Evolutionary conservation across 1,139 yeast genomes (phyloP), one percentile per base, ranked within the genome.

Genomic region (Nakaseomyces bracarensis): DNA sequence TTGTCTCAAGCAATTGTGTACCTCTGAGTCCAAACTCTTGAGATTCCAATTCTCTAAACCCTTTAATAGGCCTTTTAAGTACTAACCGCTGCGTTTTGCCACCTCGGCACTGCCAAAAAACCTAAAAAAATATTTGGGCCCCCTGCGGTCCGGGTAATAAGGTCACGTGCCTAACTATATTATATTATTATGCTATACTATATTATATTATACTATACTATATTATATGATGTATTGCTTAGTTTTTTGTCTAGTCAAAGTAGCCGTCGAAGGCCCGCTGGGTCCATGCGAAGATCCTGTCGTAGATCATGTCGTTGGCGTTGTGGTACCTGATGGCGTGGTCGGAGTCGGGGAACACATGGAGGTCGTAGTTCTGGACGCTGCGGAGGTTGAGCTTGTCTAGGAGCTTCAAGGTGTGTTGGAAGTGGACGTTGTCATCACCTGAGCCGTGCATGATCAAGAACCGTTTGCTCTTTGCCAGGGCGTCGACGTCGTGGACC

Each of bases 371-470:
- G 60, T 82, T 82, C 52, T 80, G 85, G 31, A 82, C 70, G 4
- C 67, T 68, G 9, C 66, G 72, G 42, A 78, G 54, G 54, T 82
- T 75, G 47, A 82, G 69, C 47, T 71, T 67, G 56, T 82, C 91
- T 42, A 82, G 57, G 18, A 82, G 65, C 56, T 76, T 77, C 48
- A 80, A 69, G 18, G 82, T 68, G 61, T 82, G 79, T 57, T 82
- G 93, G 57, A 81, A 73, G 60, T 82, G 93, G 31, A 82, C 93
- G 49, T 82, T 82, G 58, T 82, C 93, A 60, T 82, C 93, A 15
- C 89, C 91, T 1, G 84, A 74, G 8, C 93, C 93, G 59, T 82
- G 93, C 70, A 82, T 79, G 40, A 82, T 60, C 46, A 82, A 66
- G 54, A 82, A 82, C 53, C 85, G 68, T 41, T 67, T 69, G n/a